These are phyloP conservation scores for Plenodomus biglobosus DNA, from an alignment of 2,329 filamentous ascomycete species.

Conservation along the genomic window DNA sequence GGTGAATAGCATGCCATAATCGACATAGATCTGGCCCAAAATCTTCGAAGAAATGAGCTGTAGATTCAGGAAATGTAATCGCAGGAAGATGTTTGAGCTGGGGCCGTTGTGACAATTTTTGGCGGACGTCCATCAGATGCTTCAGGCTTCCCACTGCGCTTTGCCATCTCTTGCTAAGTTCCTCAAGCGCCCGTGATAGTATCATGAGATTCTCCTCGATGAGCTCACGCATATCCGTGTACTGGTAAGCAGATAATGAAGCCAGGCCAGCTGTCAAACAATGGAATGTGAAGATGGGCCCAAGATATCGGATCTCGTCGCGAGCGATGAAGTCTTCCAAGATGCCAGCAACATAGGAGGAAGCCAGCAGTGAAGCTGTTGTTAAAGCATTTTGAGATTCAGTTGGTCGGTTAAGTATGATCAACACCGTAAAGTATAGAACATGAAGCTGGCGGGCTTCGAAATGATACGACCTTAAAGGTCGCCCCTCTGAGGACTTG, in stretches of 20 bases:
- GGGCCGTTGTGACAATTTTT: constrained; percentile 32
- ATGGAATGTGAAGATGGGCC: constrained; percentile 48
- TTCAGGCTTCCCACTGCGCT: constrained; percentile 37
- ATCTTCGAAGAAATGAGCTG: constrained; percentile 33
- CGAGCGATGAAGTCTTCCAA: constrained; percentile 49
- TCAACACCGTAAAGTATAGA: constrained; percentile 45
- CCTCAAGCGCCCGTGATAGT: constrained; percentile 31
- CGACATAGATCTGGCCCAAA: constrained; percentile 38
- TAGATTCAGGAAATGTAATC: constrained; percentile 26
- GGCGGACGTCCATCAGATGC: constrained; percentile 36
- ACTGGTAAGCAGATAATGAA: constrained; percentile 45
- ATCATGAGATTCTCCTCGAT: constrained; percentile 35
- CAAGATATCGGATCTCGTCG: constrained; percentile 46
- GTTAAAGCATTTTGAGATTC: constrained; percentile 36
- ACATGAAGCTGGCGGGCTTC: constrained; percentile 44
- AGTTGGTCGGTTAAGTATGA: constrained; percentile 44
- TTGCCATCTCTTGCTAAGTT: constrained; percentile 36
- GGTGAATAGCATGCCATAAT: constrained; percentile 32
- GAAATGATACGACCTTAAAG: constrained; percentile 34
- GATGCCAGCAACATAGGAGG: constrained; percentile 47
- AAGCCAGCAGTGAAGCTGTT: constrained; percentile 44
- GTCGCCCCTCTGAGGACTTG: constrained; percentile 20
- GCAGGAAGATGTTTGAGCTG: constrained; percentile 33
- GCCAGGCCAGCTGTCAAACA: constrained; percentile 45
- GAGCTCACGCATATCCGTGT: constrained; percentile 31